These are phyloP conservation scores for Phyllostachys edulis DNA, from an alignment of 176 grass and related monocot species.

Conservation along the genomic window DNA sequence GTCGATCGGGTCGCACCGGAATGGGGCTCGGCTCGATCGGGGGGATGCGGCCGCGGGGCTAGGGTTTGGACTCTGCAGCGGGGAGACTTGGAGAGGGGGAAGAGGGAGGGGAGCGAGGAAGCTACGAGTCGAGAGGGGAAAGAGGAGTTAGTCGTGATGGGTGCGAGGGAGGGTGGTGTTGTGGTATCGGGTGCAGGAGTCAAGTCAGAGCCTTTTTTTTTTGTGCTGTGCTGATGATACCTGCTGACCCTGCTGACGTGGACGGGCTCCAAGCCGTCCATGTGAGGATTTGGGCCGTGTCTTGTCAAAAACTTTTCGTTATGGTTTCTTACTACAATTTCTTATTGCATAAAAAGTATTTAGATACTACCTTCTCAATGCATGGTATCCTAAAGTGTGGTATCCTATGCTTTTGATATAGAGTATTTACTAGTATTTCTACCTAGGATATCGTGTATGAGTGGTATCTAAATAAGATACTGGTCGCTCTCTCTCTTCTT, in stretches of 20 bases:
- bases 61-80: constrained; percentile 18
- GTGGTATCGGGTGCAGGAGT: not conserved
- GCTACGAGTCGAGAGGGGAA: not conserved
- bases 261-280: not conserved
- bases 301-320: too few relatives aligned
- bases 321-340: too few relatives aligned
- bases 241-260: constrained; percentile 27
- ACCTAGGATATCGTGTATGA: too few relatives aligned
- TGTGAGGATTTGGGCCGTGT: not conserved
- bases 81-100: not conserved
- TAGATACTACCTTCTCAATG: too few relatives aligned
- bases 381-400: too few relatives aligned
- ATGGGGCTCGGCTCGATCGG: constrained; percentile 1
- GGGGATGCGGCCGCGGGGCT: not conserved
- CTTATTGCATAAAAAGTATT: too few relatives aligned
- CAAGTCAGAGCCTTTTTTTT: not conserved
- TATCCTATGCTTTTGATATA: too few relatives aligned
- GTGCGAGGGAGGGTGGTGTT: not conserved
- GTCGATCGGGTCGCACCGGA: constrained; percentile 35
- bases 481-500: too few relatives aligned
- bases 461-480: too few relatives aligned
- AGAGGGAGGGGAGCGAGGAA: not conserved
- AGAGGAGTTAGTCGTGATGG: not conserved
- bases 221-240: not conserved
- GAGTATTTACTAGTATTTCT: too few relatives aligned